Conservation (phyloP, 345 rosid species). For the Turnera subulata region DNA sequence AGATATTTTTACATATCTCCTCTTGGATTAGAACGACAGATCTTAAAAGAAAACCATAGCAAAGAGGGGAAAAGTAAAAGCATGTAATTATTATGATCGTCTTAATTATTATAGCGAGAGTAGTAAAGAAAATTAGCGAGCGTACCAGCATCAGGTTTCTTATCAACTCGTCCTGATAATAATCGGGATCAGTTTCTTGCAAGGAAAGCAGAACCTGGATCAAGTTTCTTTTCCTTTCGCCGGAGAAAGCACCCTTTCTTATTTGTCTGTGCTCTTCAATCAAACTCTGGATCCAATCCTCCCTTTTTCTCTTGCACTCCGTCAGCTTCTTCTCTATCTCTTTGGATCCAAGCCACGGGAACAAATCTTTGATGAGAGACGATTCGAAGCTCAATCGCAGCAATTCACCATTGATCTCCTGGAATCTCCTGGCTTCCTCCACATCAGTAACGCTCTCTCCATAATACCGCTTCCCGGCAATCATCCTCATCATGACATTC, state of each 20-base stretch:
- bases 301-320: constrained; percentile 14
- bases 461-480: constrained; percentile 29
- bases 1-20: no score
- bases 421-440: constrained; percentile 22
- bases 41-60: no score
- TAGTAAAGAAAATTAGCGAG: no score
- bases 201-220: neutral
- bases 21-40: no score
- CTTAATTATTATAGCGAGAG: no score
- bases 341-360: neutral
- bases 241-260: neutral
- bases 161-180: neutral
- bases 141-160: constrained; percentile 7
- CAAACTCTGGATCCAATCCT: constrained; percentile 33
- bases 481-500: constrained; percentile 36
- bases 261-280: constrained; percentile 29
- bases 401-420: neutral
- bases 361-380: neutral
- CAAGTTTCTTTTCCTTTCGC: neutral
- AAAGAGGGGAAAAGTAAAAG: no score
- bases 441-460: constrained; percentile 1
- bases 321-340: constrained; percentile 29
- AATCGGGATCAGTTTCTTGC: neutral
- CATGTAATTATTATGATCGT: no score
- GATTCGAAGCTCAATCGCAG: neutral